A percentile compares a stretch with the other conserved stretches of the same genome.
Conservation (phyloP, 208 protist genomes). For the Acanthamoeba royreba region DNA sequence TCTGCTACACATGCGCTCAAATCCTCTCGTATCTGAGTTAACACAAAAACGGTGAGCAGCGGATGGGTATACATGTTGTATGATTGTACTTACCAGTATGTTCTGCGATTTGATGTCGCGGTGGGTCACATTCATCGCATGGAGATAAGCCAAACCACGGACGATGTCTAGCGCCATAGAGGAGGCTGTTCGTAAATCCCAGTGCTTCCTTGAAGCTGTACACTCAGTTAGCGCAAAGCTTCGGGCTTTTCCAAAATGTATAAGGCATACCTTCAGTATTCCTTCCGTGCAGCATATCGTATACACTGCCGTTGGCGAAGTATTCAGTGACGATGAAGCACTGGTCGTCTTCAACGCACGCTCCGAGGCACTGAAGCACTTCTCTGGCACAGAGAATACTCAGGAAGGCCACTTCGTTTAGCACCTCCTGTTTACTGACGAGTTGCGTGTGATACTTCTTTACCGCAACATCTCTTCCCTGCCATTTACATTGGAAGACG, state of each 20-base stretch:
- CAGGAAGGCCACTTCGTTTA: slow-evolving; percentile 21
- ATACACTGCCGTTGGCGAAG: not conserved
- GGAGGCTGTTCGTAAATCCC: not conserved
- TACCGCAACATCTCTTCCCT: not conserved
- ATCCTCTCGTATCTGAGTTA: not conserved
- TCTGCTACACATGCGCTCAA: not conserved
- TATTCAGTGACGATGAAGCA: not conserved
- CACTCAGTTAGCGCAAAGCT: not conserved
- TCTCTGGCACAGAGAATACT: not conserved
- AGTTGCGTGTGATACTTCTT: slow-evolving; percentile 33
- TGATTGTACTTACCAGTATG: not conserved
- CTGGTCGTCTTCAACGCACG: not conserved
- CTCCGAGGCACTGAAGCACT: not conserved
- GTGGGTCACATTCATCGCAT: not conserved
- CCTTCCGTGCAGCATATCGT: not conserved
- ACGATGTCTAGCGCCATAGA: not conserved
- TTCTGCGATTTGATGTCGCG: not conserved
- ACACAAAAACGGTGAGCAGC: not conserved
- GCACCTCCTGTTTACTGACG: slow-evolving; percentile 16
- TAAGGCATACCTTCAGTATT: not conserved
- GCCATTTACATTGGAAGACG: not conserved
- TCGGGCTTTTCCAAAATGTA: not conserved
- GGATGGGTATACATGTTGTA: not conserved
- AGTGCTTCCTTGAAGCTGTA: not conserved
- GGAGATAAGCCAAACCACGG: not conserved